Conservation (phyloP, 2,329 filamentous ascomycete genomes). For the Xylariaceae sp. region DNA sequence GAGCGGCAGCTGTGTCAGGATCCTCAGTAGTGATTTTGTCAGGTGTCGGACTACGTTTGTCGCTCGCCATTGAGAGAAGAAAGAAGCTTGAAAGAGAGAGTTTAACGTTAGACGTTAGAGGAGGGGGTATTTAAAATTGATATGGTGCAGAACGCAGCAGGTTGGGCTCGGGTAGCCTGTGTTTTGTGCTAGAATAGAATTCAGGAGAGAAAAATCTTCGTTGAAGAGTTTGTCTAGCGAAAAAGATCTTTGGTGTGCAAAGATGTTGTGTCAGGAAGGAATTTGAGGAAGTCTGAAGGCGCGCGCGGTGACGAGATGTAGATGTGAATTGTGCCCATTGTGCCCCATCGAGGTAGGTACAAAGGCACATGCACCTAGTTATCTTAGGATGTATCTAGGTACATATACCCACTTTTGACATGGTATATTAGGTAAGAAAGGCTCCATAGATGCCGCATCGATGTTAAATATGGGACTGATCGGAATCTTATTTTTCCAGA, state of each 20-base stretch:
- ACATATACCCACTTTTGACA: too few relatives aligned
- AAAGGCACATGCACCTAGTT: constrained; percentile 1
- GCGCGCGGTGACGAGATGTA: constrained; percentile 23
- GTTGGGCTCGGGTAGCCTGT: too few relatives aligned
- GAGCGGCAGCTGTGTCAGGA: constrained; percentile 64
- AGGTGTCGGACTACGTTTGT: constrained; percentile 34
- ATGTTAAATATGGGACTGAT: constrained; percentile 14
- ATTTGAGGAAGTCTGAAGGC: constrained; percentile 15
- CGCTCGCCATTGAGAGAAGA: constrained; percentile 28
- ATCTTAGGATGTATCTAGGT: neutral
- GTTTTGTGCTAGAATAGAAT: too few relatives aligned
- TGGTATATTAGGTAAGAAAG: too few relatives aligned
- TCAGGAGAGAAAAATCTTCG: too few relatives aligned
- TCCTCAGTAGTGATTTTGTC: constrained; percentile 49
- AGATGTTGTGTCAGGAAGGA: neutral
- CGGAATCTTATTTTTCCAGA: too few relatives aligned
- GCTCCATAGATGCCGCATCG: too few relatives aligned
- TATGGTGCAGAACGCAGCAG: neutral
- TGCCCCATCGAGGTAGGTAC: neutral
- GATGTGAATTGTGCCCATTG: constrained; percentile 17
- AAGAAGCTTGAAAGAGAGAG: constrained; percentile 3
- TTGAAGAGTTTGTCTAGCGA: neutral
- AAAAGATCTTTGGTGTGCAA: too few relatives aligned
- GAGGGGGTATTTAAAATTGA: neutral
- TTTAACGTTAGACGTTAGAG: constrained; percentile 1